Percentiles rank a stretch among this genome's conserved stretches.
These are phyloP conservation scores for Saccharomyces mikatae DNA, from an alignment of 805 yeast genomes.

Conservation along the genomic window DNA sequence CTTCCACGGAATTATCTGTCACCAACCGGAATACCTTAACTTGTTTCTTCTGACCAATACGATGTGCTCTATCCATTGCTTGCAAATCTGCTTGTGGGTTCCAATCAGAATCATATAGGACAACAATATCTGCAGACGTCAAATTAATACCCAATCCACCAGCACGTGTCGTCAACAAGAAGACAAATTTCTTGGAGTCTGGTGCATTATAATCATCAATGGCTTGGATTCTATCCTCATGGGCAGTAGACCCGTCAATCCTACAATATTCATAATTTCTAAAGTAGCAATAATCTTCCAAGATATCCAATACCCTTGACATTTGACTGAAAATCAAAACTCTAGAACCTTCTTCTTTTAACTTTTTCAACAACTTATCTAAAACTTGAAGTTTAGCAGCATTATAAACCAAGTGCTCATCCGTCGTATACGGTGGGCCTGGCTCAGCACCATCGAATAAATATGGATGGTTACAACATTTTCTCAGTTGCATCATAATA, in stretches of 20 bases:
- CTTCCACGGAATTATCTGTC: slow-evolving; percentile 78
- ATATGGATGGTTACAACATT: slow-evolving; percentile 82
- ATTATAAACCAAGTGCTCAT: slow-evolving; percentile 70
- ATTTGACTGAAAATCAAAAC: slow-evolving; percentile 76
- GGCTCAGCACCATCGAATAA: slow-evolving; percentile 84
- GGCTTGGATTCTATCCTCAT: slow-evolving; percentile 63
- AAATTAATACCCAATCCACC: slow-evolving; percentile 85
- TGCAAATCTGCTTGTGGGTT: slow-evolving; percentile 85
- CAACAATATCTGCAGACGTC: slow-evolving; percentile 73
- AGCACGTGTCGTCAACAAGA: slow-evolving; percentile 73
- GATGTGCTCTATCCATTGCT: slow-evolving; percentile 85
- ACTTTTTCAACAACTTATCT: slow-evolving; percentile 56
- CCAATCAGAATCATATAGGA: slow-evolving; percentile 77
- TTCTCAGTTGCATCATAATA: slow-evolving; percentile 78
- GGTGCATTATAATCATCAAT: slow-evolving; percentile 78
- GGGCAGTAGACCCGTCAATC: slow-evolving; percentile 79
- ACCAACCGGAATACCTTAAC: slow-evolving; percentile 71
- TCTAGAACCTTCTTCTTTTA: slow-evolving; percentile 63
- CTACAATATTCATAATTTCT: slow-evolving; percentile 66
- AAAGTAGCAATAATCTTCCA: slow-evolving; percentile 71
- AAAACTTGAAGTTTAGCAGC: slow-evolving; percentile 64
- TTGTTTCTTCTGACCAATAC: slow-evolving; percentile 81
- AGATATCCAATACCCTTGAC: slow-evolving; percentile 72
- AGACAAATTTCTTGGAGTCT: slow-evolving; percentile 62
- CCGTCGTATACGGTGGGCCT: slow-evolving; percentile 82